A percentile compares a stretch with the other conserved stretches of the same genome.
Conservation (phyloP, 2,329 filamentous ascomycete species). For the Aureobasidium sp. region DNA sequence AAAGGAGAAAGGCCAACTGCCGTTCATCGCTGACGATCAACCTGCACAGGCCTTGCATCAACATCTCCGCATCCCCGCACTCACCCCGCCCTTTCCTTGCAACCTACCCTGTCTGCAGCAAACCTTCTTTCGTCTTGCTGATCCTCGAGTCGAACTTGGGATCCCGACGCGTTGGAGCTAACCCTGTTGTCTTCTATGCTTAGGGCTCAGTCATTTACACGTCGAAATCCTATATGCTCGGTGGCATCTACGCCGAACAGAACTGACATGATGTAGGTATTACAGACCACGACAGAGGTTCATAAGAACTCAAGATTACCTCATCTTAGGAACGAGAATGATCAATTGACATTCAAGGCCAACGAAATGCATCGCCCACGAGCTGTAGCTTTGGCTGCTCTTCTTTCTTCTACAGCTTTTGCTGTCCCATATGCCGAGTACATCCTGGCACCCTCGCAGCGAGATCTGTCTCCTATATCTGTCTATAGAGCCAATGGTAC, state of each 20-base stretch:
- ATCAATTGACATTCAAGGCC: no score
- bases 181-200: neutral
- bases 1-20: neutral
- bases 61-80: neutral
- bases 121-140: neutral
- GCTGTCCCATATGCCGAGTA: slow-evolving; percentile 7
- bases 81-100: neutral
- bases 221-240: neutral
- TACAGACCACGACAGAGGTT: neutral
- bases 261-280: neutral
- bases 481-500: slow-evolving; percentile 4
- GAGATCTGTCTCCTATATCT: neutral
- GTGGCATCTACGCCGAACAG: neutral
- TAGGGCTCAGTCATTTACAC: neutral
- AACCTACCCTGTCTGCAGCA: neutral
- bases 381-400: neutral
- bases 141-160: neutral
- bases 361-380: neutral
- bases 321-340: no score
- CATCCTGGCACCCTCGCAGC: slow-evolving; percentile 2
- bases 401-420: neutral
- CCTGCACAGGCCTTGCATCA: neutral
- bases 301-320: neutral
- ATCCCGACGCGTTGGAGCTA: neutral
- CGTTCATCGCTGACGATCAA: neutral